Evolutionary conservation across 345 rosid genomes (phyloP), one percentile per base, ranked within the genome.

Genomic region (Rhodamnia rubescens): DNA sequence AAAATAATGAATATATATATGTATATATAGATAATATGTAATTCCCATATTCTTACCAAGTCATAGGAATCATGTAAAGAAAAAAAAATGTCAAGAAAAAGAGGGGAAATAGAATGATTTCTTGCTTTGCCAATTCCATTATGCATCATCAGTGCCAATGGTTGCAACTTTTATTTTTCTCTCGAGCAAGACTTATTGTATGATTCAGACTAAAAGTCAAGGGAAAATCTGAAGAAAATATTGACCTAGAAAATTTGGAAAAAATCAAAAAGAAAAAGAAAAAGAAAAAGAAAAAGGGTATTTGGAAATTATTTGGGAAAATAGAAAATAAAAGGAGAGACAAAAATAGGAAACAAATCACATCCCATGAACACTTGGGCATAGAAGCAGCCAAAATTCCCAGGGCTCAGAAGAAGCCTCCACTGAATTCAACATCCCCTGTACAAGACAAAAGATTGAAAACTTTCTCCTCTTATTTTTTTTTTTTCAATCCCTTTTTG

Each of bases 391-490:
- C 21, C 69, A 44, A 47, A 58, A 14, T 47, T 21, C 22, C 13
- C 50, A 54, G 49, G 49, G 85, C 51, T 42, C 69, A n/a, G 81
- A n/a, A 36, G 80, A 58, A 85, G 83, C 74, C 42, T 85, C 74
- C 83, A 75, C 81, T 75, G 74, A 74, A 36, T 52, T 50, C 11
- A 74, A 51, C 82, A 74, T 52, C 12, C 54, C 69, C 86, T 85
- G 86, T 78, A 78, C 86, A 85, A 53, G 86, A 69, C 80, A 69
- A 69, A 40, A 85, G 57, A 85, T 40, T 40, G 51, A 55, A 36
- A 36, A 42, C 82, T 29, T 59, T 22, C 51, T 56, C 53, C 53
- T 10, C 59, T 26, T 36, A 2, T 36, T 36, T 36, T 57, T 57
- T 56, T 26, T 10, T 61, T 59, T 59, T 58, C 11, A 5, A 0